These are phyloP conservation scores for Yarrowia alimentaria DNA, from an alignment of 805 yeast species.

Conservation along the genomic window DNA sequence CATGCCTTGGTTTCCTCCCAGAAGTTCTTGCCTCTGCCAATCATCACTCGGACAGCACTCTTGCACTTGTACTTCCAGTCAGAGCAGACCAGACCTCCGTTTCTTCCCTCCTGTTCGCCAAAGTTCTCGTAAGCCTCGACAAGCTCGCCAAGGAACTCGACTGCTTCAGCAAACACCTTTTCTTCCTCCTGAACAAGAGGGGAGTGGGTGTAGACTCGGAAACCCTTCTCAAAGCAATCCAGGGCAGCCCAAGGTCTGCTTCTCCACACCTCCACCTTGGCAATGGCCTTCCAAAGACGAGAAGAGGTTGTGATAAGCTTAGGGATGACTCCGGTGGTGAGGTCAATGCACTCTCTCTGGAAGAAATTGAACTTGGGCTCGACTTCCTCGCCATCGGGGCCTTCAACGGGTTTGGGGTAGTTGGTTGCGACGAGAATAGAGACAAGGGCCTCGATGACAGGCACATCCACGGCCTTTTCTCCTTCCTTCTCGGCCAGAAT, in stretches of 20 bases:
- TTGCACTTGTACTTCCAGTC: conserved; percentile 89
- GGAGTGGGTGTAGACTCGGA: conserved; percentile 62
- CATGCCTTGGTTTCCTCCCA: conserved; percentile 85
- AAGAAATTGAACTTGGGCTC: conserved; percentile 50
- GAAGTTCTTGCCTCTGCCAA: conserved; percentile 71
- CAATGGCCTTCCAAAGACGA: conserved; percentile 78
- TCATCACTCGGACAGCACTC: conserved; percentile 64
- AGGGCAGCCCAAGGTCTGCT: conserved; percentile 82
- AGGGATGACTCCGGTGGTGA: conserved; percentile 69
- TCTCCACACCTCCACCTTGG: conserved; percentile 85
- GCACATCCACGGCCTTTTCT: conserved; percentile 68
- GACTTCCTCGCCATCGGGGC: conserved; percentile 38
- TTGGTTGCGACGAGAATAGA: conserved; percentile 58
- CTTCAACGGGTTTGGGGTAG: conserved; percentile 42
- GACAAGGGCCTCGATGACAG: conserved; percentile 69
- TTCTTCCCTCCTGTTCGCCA: conserved; percentile 64
- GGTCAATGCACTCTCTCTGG: conserved; percentile 67
- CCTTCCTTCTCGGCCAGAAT: conserved; percentile 56
- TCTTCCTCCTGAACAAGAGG: conserved; percentile 66
- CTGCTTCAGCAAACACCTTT: conserved; percentile 70
- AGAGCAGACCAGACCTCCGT: conserved; percentile 80
- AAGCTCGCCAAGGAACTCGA: conserved; percentile 72
- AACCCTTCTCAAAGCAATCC: conserved; percentile 83
- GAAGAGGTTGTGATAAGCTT: conserved; percentile 61
- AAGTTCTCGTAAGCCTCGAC: conserved; percentile 82